These are phyloP conservation scores for Ascoidea asiatica DNA, from an alignment of 805 yeast genomes.

Conservation along the genomic window DNA sequence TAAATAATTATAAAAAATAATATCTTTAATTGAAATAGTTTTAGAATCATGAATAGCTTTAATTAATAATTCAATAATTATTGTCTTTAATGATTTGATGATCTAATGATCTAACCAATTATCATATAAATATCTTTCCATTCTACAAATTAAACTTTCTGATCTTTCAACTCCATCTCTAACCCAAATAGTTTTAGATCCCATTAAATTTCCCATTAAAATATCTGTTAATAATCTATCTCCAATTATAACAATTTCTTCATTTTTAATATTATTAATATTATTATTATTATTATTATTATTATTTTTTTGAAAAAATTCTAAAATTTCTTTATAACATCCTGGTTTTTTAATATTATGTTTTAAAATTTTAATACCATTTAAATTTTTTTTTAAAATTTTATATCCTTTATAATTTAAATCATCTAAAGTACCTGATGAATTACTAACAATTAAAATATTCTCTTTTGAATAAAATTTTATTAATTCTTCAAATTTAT, in stretches of 20 bases:
- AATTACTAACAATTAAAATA: conserved; percentile 73
- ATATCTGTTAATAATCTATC: conserved; percentile 88
- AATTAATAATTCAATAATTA: too few species aligned
- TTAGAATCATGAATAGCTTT: too few species aligned
- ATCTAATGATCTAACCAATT: too few species aligned
- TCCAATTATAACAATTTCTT: conserved; percentile 76
- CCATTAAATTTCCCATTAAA: conserved; percentile 90
- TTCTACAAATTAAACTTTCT: conserved; percentile 31
- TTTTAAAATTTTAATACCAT: conserved; percentile 58
- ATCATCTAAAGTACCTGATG: conserved; percentile 87
- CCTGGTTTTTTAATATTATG: conserved; percentile 78
- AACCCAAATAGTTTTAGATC: conserved; percentile 75
- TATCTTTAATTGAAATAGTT: too few species aligned
- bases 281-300: conserved; percentile 23
- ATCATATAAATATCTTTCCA: conserved; percentile 29
- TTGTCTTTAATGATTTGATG: too few species aligned
- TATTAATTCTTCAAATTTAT: conserved; percentile 41
- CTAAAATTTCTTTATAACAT: conserved; percentile 54
- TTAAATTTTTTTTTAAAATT: conserved; percentile 40
- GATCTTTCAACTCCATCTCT: conserved; percentile 58
- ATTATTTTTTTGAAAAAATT: conserved; percentile 38
- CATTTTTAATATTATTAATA: too few species aligned
- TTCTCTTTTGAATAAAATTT: conserved; percentile 46
- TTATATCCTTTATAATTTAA: conserved; percentile 42
- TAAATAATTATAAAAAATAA: too few species aligned